These are phyloP conservation scores for Cicer bijugum DNA, from an alignment of 306 rosid genomes.

Conservation along the genomic window DNA sequence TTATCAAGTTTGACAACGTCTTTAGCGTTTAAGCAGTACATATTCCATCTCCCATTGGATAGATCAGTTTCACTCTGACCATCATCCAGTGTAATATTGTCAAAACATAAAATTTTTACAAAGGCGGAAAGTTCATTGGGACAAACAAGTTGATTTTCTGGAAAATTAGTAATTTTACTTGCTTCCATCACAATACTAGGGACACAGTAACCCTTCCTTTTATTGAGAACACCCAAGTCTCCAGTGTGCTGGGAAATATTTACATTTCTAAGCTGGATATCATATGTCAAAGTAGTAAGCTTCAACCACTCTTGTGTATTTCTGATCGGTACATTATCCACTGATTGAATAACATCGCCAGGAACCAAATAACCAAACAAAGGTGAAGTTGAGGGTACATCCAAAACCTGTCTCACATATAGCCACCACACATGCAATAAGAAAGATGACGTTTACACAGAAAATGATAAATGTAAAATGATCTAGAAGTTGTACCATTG, in stretches of 20 bases:
- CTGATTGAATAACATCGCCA: slow-evolving; percentile 69
- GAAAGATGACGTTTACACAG: slow-evolving; percentile 26
- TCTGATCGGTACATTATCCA: slow-evolving; percentile 63
- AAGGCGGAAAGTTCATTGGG: slow-evolving; percentile 61
- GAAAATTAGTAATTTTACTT: slow-evolving; percentile 47
- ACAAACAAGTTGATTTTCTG: slow-evolving; percentile 56
- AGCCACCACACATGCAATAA: slow-evolving; percentile 40
- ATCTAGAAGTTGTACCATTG: slow-evolving; percentile 59
- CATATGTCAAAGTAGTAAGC: slow-evolving; percentile 53
- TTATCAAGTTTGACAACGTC: slow-evolving; percentile 62
- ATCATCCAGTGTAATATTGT: slow-evolving; percentile 41
- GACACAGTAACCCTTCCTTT: slow-evolving; percentile 76
- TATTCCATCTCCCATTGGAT: slow-evolving; percentile 43
- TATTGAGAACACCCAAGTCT: slow-evolving; percentile 47
- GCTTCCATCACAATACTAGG: slow-evolving; percentile 61
- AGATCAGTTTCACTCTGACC: slow-evolving; percentile 44
- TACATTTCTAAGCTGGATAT: slow-evolving; percentile 47
- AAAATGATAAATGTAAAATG: slow-evolving; percentile 19
- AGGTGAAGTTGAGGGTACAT: slow-evolving; percentile 64
- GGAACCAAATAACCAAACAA: slow-evolving; percentile 69
- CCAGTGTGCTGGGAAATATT: slow-evolving; percentile 44
- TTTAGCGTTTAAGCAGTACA: slow-evolving; percentile 70
- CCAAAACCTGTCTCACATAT: slow-evolving; percentile 67
- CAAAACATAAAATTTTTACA: slow-evolving; percentile 52
- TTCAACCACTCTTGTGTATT: slow-evolving; percentile 74